A percentile compares a stretch with the other conserved stretches of the same genome.
Evolutionary conservation across 192 early-diverging fungal genomes (phyloP).

Genomic region (Coemansia sp.): DNA sequence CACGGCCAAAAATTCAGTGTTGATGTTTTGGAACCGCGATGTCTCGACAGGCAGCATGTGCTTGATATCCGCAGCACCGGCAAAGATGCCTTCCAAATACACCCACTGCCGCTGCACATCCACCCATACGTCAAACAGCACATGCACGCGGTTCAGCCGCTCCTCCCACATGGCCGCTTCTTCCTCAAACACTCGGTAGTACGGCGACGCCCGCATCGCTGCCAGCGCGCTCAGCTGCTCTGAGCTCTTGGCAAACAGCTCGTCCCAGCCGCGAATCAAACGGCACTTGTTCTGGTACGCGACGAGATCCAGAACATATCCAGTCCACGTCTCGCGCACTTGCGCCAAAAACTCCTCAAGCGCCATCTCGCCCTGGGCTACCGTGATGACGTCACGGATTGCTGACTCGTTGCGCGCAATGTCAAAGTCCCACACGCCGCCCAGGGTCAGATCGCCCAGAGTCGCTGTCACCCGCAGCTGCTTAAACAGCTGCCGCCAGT

Average conservation of each 20-base stretch:
- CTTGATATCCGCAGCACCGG: slow-evolving; percentile 95
- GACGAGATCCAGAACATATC: slow-evolving; percentile 90
- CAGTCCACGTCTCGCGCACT: slow-evolving; percentile 87
- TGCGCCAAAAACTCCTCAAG: slow-evolving; percentile 97
- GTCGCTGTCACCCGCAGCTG: slow-evolving; percentile 70
- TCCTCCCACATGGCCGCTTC: slow-evolving; percentile 95
- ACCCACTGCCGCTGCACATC: slow-evolving; percentile 99
- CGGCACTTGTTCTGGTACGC: slow-evolving; percentile 97
- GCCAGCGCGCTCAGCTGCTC: slow-evolving; percentile 94
- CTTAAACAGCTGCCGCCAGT: slow-evolving; percentile 96
- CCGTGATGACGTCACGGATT: slow-evolving; percentile 86
- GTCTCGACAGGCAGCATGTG: slow-evolving; percentile 94
- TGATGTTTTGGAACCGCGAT: slow-evolving; percentile 95
- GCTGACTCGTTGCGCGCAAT: slow-evolving; percentile 79
- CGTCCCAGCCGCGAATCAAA: slow-evolving; percentile 97
- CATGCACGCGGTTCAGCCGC: slow-evolving; percentile 91
- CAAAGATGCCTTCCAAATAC: slow-evolving; percentile 98
- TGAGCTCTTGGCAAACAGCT: slow-evolving; percentile 92
- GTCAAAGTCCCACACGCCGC: slow-evolving; percentile 93
- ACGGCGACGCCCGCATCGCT: slow-evolving; percentile 97
- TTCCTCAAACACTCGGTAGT: slow-evolving; percentile 98
- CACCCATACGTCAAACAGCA: slow-evolving; percentile 99
- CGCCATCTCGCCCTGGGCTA: slow-evolving; percentile 99
- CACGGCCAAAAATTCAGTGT: slow-evolving; percentile 94
- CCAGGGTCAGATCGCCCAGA: slow-evolving; percentile 86